Evolutionary conservation across 345 rosid genomes (phyloP).

Genomic region (Brassica carinata): DNA sequence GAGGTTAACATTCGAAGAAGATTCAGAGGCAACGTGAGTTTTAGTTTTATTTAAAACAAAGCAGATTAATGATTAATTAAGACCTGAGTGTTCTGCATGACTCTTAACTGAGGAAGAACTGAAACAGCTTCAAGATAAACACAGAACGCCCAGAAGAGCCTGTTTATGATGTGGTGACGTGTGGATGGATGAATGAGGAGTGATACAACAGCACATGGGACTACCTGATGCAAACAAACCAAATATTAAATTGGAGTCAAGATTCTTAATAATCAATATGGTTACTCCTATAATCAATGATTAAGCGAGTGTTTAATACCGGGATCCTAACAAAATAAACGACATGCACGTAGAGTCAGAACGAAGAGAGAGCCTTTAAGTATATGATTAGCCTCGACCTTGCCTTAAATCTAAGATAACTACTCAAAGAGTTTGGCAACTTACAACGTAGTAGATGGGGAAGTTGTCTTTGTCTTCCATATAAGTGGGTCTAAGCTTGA

Average conservation of each 20-base stretch:
- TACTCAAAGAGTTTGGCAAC: not conserved
- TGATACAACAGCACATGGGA: slow-evolving; percentile 73
- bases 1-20: slow-evolving; percentile 5
- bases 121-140: slow-evolving; percentile 93
- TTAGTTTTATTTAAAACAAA: not conserved
- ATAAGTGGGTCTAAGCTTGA: slow-evolving; percentile 73
- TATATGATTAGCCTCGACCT: not conserved
- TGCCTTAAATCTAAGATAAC: not conserved
- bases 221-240: slow-evolving; percentile 44
- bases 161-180: slow-evolving; percentile 61
- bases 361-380: not conserved
- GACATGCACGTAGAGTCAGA: not conserved
- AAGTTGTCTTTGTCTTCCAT: slow-evolving; percentile 91
- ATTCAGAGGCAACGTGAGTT: not conserved
- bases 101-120: slow-evolving; percentile 80
- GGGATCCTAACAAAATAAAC: not conserved
- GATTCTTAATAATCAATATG: not conserved
- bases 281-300: not conserved
- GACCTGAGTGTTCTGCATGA: slow-evolving; percentile 92
- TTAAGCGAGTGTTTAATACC: not conserved
- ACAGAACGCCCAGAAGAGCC: slow-evolving; percentile 83
- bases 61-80: not conserved
- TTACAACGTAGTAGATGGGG: slow-evolving; percentile 68
- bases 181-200: slow-evolving; percentile 77
- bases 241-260: not conserved